These are phyloP conservation scores for Pseudonitzschia delicatissima DNA, from an alignment of 108 stramenopile species.

Conservation along the genomic window DNA sequence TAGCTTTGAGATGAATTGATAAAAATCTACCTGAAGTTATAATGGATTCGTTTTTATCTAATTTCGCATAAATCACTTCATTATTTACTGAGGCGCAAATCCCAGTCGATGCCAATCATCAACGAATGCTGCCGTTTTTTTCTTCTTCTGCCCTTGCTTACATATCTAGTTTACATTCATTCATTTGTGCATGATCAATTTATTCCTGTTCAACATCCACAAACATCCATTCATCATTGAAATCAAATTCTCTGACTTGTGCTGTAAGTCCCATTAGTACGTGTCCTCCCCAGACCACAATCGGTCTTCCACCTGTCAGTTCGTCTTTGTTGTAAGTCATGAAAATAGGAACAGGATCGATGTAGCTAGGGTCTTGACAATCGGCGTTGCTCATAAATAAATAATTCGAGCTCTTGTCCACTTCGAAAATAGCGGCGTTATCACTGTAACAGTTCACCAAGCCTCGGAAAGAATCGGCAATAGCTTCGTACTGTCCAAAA, in stretches of 20 bases:
- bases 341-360: constrained; percentile 1
- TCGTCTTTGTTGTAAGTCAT: constrained; percentile 8
- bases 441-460: constrained; percentile 11
- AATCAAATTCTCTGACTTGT: not conserved
- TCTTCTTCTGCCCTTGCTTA: no score
- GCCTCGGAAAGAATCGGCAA: constrained; percentile 27
- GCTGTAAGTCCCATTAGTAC: not conserved
- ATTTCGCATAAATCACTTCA: no score
- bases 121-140: no score
- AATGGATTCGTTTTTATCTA: no score
- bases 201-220: no score
- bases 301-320: not conserved
- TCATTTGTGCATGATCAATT: no score
- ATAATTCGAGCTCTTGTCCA: not conserved
- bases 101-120: no score
- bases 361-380: not conserved
- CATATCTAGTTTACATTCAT: no score
- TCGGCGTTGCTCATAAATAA: constrained; percentile 8
- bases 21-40: no score
- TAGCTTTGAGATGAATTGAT: no score
- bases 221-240: constrained; percentile 3
- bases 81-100: no score
- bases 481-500: constrained; percentile 8
- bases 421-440: constrained; percentile 14
- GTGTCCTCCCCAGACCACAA: constrained; percentile 12